Percentiles rank a stretch among this genome's conserved stretches.
These are phyloP conservation scores for Citrus sp. DNA, from an alignment of 345 rosid genomes.

Conservation along the genomic window DNA sequence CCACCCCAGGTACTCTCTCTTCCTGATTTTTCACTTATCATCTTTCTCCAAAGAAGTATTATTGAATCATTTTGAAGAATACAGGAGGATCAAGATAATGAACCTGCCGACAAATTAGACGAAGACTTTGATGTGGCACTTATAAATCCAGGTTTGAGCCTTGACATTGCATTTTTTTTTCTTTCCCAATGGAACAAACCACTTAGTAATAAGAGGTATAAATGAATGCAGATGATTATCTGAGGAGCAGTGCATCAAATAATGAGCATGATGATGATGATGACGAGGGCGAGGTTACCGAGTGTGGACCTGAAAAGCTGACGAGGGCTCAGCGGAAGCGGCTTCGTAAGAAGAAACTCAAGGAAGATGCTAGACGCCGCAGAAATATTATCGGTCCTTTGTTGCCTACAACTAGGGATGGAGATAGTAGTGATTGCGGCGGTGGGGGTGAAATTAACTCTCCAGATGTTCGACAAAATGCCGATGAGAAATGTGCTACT, in stretches of 20 bases:
- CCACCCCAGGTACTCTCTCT: slow-evolving; percentile 20
- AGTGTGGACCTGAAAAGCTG: slow-evolving; percentile 31
- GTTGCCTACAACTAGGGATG: slow-evolving; percentile 27
- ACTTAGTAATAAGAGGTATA: neutral
- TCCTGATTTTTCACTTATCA: neutral
- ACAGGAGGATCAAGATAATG: slow-evolving; percentile 21
- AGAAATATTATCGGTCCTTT: slow-evolving; percentile 60
- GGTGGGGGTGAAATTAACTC: slow-evolving; percentile 14
- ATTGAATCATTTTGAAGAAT: neutral
- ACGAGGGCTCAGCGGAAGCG: slow-evolving; percentile 80
- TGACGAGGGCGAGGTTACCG: slow-evolving; percentile 1
- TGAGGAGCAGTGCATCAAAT: slow-evolving; percentile 16
- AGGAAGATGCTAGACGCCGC: slow-evolving; percentile 51
- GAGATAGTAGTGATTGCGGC: neutral
- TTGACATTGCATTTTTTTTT: neutral
- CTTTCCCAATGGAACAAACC: neutral
- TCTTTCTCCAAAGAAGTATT: neutral
- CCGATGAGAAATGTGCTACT: slow-evolving; percentile 19
- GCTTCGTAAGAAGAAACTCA: slow-evolving; percentile 62
- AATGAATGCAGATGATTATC: slow-evolving; percentile 41
- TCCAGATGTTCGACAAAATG: slow-evolving; percentile 60
- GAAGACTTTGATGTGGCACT: slow-evolving; percentile 30
- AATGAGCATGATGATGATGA: slow-evolving; percentile 16
- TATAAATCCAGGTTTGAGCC: slow-evolving; percentile 43
- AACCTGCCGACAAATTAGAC: slow-evolving; percentile 1